These are phyloP conservation scores for Gnomoniopsis smithogilvyi DNA, from an alignment of 2,329 filamentous ascomycete species.

Conservation along the genomic window DNA sequence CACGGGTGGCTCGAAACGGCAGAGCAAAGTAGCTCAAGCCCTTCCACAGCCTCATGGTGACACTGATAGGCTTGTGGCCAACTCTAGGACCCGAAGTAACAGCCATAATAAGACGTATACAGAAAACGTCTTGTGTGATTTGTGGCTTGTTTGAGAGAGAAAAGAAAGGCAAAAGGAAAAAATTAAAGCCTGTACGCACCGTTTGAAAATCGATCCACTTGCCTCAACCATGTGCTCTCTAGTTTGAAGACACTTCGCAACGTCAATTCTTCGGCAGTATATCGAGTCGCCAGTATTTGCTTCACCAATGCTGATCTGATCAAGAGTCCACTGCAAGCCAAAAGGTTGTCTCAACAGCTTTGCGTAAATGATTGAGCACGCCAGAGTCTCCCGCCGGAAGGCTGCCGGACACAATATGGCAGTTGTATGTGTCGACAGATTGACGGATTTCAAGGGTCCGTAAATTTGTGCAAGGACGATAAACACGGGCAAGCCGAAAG, in stretches of 20 bases:
- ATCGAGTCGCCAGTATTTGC: background rate
- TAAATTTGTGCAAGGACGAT: too few relatives aligned
- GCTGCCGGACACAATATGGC: too few relatives aligned
- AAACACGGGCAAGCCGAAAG: too few relatives aligned
- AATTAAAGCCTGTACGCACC: conserved; percentile 14
- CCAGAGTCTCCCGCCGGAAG: too few relatives aligned
- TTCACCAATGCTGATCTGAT: background rate
- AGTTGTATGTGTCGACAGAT: too few relatives aligned
- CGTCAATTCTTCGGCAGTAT: background rate
- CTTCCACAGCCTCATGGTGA: background rate
- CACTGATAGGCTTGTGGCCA: background rate
- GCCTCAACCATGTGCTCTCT: background rate
- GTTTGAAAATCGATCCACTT: conserved; percentile 3
- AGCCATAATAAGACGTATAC: conserved; percentile 16
- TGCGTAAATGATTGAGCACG: too few relatives aligned
- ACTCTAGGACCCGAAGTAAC: conserved; percentile 5
- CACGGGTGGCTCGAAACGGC: too few relatives aligned
- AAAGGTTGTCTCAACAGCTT: background rate
- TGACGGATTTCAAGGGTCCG: too few relatives aligned
- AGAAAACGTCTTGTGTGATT: conserved; percentile 9
- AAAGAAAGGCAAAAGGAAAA: too few relatives aligned
- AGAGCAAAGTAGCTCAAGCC: too few relatives aligned
- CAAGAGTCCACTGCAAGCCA: background rate
- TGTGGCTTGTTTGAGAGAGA: background rate
- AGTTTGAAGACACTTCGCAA: background rate